These are phyloP conservation scores for Silene vulgaris DNA, from an alignment of 179 eudicot species.

Conservation along the genomic window DNA sequence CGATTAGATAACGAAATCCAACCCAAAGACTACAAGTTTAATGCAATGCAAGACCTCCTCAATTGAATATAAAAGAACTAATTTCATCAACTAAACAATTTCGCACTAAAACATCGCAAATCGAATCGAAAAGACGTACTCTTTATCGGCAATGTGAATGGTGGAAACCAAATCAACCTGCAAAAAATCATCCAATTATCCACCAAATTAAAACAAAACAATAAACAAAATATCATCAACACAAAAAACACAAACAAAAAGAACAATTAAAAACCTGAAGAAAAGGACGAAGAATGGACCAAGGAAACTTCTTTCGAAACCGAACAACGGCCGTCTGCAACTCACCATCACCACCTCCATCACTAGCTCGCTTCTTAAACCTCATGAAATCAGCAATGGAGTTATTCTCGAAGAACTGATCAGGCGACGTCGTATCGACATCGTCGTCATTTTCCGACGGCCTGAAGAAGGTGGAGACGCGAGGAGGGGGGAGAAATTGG, in stretches of 20 bases:
- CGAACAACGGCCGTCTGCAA: constrained; percentile 83
- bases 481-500: constrained; percentile 30
- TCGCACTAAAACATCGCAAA: background rate
- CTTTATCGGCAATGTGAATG: constrained; percentile 90
- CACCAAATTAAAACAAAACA: constrained; percentile 6
- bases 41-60: background rate
- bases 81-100: background rate
- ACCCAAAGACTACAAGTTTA: background rate
- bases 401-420: constrained; percentile 51
- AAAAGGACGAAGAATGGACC: constrained; percentile 81
- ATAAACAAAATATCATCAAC: background rate
- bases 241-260: background rate
- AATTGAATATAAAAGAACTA: background rate
- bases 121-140: constrained; percentile 40
- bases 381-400: constrained; percentile 90
- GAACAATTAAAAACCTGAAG: constrained; percentile 42
- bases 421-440: constrained; percentile 36
- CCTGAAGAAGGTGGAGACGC: constrained; percentile 26
- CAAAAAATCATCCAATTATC: constrained; percentile 14
- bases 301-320: constrained; percentile 84
- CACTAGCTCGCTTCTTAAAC: constrained; percentile 39
- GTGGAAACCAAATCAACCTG: constrained; percentile 99
- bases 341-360: constrained; percentile 36
- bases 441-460: constrained; percentile 30
- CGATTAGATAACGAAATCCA: background rate